These are phyloP conservation scores for Penicillium angulare DNA, from an alignment of 495 filamentous ascomycete genomes.

Conservation along the genomic window DNA sequence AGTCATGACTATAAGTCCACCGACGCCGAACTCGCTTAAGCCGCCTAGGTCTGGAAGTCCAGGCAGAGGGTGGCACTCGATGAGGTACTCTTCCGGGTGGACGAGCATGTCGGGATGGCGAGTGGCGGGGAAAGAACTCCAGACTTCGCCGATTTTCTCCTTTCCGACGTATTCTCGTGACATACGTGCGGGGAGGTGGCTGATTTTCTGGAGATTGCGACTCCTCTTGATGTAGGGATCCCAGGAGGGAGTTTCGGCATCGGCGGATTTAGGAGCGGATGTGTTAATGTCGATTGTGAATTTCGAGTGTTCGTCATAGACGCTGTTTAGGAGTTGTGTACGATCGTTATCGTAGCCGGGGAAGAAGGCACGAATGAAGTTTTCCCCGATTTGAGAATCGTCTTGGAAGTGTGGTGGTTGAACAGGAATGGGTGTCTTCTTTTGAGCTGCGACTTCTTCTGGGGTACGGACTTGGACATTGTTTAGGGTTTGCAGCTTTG, in stretches of 20 bases:
- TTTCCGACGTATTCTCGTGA: slow-evolving; percentile 64
- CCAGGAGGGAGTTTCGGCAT: slow-evolving; percentile 53
- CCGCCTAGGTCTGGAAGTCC: slow-evolving; percentile 70
- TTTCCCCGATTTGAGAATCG: slow-evolving; percentile 67
- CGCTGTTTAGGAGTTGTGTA: slow-evolving; percentile 53
- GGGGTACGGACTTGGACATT: slow-evolving; percentile 66
- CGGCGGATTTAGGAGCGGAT: slow-evolving; percentile 52
- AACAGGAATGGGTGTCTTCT: slow-evolving; percentile 65
- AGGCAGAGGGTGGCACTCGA: slow-evolving; percentile 78
- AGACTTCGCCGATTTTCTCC: slow-evolving; percentile 64
- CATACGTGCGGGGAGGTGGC: slow-evolving; percentile 54
- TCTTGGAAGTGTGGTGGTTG: slow-evolving; percentile 71
- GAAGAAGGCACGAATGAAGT: slow-evolving; percentile 75
- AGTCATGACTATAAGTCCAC: slow-evolving; percentile 75
- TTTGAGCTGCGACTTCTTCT: slow-evolving; percentile 57
- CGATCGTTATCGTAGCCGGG: slow-evolving; percentile 73
- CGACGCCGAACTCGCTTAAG: slow-evolving; percentile 61
- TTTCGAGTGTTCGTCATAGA: slow-evolving; percentile 76
- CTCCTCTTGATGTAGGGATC: slow-evolving; percentile 75
- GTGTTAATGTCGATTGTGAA: slow-evolving; percentile 77
- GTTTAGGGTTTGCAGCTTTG: slow-evolving; percentile 70
- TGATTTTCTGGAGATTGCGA: slow-evolving; percentile 74
- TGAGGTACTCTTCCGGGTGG: slow-evolving; percentile 66
- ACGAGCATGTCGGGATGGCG: slow-evolving; percentile 66
- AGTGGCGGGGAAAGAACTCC: slow-evolving; percentile 69